Percentiles rank a stretch among this genome's conserved stretches.
Conservation (phyloP, 148 eudicot species). For the Chenopodium formosanum region DNA sequence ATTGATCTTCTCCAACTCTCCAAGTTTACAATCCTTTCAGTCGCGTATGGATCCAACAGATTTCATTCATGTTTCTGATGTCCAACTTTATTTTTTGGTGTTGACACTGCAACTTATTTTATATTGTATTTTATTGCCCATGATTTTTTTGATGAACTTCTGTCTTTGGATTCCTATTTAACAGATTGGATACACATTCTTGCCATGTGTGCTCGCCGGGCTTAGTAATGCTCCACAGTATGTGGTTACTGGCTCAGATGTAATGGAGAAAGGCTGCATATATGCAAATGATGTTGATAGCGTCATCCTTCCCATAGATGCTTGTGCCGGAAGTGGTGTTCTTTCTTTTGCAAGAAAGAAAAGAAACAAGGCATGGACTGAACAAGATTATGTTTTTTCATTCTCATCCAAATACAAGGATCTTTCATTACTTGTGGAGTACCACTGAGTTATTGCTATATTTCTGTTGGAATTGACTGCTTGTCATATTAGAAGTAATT, state of each 20-base stretch:
- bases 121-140: background rate
- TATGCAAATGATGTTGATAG: conserved; percentile 86
- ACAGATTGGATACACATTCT: conserved; percentile 90
- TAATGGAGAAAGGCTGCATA: conserved; percentile 49
- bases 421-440: conserved; percentile 5
- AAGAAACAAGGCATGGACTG: conserved; percentile 52
- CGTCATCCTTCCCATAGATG: conserved; percentile 74
- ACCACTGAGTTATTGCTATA: background rate
- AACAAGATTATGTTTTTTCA: background rate
- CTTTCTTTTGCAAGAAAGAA: conserved; percentile 63
- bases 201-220: conserved; percentile 97
- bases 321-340: conserved; percentile 80
- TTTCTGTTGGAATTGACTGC: background rate
- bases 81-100: background rate
- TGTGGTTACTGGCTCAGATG: conserved; percentile 33
- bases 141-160: background rate
- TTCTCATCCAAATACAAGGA: background rate
- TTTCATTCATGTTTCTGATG: too few relatives aligned
- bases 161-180: conserved; percentile 7
- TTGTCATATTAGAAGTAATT: background rate
- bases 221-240: conserved; percentile 93
- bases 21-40: background rate
- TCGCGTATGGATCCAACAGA: too few relatives aligned
- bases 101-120: background rate
- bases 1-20: conserved; percentile 16